These are phyloP conservation scores for Fusarium sp. DNA, from an alignment of 2,329 filamentous ascomycete species.

Conservation along the genomic window DNA sequence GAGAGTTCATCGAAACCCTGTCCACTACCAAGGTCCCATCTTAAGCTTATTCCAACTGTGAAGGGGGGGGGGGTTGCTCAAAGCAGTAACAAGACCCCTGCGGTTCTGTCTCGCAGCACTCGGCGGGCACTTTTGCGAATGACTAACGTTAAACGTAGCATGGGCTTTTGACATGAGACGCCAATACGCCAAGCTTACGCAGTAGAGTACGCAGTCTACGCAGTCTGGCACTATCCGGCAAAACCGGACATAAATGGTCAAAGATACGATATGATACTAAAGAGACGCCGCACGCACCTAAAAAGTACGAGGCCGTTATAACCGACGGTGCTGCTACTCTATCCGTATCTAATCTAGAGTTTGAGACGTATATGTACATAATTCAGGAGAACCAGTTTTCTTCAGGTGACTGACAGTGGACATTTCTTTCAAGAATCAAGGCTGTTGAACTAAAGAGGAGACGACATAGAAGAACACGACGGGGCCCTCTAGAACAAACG, in stretches of 20 bases:
- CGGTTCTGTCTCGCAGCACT: conserved; percentile 5
- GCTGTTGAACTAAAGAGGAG: not conserved
- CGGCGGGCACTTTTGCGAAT: conserved; percentile 28
- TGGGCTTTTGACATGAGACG: conserved; percentile 26
- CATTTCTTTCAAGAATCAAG: not conserved
- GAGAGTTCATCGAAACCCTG: conserved; percentile 35
- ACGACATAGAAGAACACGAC: not conserved
- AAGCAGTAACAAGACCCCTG: conserved; percentile 18
- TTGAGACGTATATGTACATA: no score
- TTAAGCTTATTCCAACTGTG: conserved; percentile 47
- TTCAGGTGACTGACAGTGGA: conserved; percentile 19
- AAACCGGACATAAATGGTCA: conserved; percentile 40
- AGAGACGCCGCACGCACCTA: conserved; percentile 10
- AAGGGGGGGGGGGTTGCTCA: conserved; percentile 22
- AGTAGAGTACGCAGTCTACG: no score
- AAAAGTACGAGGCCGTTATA: conserved; percentile 37
- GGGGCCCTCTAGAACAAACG: not conserved
- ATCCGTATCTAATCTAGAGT: not conserved
- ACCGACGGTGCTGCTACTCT: conserved; percentile 17
- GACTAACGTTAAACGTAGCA: conserved; percentile 18
- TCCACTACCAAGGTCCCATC: conserved; percentile 36
- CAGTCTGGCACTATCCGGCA: conserved; percentile 37
- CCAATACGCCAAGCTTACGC: conserved; percentile 37
- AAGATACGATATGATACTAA: not conserved
- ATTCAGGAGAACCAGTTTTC: conserved; percentile 10